Conservation (phyloP, 495 filamentous ascomycete genomes). For the Podospora comata region DNA sequence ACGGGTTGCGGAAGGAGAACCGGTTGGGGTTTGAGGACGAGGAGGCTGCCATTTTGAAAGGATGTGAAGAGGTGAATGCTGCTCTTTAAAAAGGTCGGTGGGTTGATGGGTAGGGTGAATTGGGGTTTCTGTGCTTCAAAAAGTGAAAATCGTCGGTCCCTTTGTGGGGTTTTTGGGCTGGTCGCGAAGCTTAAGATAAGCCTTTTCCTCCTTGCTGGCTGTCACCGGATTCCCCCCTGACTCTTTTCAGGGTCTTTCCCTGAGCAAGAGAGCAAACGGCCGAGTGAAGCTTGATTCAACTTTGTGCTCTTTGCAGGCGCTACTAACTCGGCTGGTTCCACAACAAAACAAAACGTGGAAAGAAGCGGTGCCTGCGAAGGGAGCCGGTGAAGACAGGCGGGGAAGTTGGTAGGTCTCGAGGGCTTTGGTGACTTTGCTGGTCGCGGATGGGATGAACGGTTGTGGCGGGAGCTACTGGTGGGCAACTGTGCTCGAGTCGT, state of each 20-base stretch:
- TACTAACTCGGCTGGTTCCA: not conserved
- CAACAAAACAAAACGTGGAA: not conserved
- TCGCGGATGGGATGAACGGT: not conserved
- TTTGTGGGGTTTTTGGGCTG: not conserved
- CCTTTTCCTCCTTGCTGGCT: not conserved
- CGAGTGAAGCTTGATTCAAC: not conserved
- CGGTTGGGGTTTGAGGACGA: not conserved
- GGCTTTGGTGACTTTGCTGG: not conserved
- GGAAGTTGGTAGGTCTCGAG: not conserved
- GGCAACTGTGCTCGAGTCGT: not conserved
- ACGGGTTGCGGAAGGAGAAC: constrained; percentile 4
- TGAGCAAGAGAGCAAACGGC: not conserved
- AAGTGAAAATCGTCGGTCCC: not conserved
- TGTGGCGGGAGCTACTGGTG: not conserved
- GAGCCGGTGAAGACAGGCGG: not conserved
- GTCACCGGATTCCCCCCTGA: not conserved
- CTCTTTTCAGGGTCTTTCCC: not conserved
- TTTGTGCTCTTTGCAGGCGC: not conserved
- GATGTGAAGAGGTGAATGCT: not conserved
- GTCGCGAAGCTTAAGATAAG: not conserved
- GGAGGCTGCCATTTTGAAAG: constrained; percentile 1
- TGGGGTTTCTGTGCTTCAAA: not conserved
- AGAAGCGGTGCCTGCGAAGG: not conserved
- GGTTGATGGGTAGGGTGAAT: not conserved
- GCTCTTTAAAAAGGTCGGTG: not conserved